Conservation (phyloP, 495 filamentous ascomycete species). For the Endocarpon pusillum region DNA sequence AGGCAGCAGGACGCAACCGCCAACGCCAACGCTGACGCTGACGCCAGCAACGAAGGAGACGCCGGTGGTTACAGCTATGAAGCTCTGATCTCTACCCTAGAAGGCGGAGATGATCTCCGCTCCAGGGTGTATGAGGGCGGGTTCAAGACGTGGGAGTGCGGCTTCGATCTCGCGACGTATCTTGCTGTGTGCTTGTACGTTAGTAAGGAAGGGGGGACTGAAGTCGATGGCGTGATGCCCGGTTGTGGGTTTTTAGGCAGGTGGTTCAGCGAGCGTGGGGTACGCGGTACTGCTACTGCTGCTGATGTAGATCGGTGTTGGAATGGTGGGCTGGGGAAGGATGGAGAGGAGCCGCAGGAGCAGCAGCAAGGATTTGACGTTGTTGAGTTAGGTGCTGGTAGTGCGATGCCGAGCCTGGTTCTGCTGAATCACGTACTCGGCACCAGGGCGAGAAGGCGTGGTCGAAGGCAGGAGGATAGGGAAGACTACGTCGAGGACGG, state of each 20-base stretch:
- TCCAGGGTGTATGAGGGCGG: slow-evolving; percentile 90
- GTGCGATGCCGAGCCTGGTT: slow-evolving; percentile 64
- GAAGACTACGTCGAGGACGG: slow-evolving; percentile 10
- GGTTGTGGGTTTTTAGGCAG: too few species aligned
- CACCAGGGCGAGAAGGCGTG: slow-evolving; percentile 12
- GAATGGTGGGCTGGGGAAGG: too few species aligned
- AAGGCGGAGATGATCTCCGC: slow-evolving; percentile 62
- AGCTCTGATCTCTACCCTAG: slow-evolving; percentile 39
- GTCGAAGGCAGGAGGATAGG: slow-evolving; percentile 8
- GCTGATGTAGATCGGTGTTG: too few species aligned
- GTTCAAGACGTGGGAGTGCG: slow-evolving; percentile 99
- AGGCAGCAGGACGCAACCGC: slow-evolving; percentile 5
- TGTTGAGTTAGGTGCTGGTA: slow-evolving; percentile 70
- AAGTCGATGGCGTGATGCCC: too few species aligned
- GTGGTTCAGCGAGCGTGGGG: too few species aligned
- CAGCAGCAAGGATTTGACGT: neutral
- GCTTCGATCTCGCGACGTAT: slow-evolving; percentile 69
- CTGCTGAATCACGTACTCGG: slow-evolving; percentile 56
- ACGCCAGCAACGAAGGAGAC: slow-evolving; percentile 4
- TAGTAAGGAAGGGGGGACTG: too few species aligned
- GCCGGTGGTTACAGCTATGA: slow-evolving; percentile 19
- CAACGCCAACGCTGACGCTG: too few species aligned
- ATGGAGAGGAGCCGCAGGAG: too few species aligned
- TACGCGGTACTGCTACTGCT: too few species aligned
- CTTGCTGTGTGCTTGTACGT: slow-evolving; percentile 29